Conservation (phyloP, 306 rosid genomes). For the Prunus salicina region DNA sequence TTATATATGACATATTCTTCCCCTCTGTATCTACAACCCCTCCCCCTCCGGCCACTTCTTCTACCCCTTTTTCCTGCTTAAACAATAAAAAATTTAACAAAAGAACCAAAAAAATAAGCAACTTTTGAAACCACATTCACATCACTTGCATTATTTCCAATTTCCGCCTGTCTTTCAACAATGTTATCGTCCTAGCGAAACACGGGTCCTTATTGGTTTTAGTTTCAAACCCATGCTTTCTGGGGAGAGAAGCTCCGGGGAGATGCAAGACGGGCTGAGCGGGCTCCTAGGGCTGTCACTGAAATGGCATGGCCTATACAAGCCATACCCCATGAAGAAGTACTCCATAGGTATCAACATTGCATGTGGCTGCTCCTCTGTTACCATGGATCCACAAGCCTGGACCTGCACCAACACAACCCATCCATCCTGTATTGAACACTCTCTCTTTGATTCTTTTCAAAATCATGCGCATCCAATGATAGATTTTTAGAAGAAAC, state of each 20-base stretch:
- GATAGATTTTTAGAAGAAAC: background rate
- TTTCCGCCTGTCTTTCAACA: slow-evolving; percentile 10
- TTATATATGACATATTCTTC: slow-evolving; percentile 14
- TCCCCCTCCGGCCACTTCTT: slow-evolving; percentile 12
- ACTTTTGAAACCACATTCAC: background rate
- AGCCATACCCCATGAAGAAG: slow-evolving; percentile 84
- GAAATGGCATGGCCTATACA: slow-evolving; percentile 62
- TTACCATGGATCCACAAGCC: slow-evolving; percentile 95
- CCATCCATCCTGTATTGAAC: slow-evolving; percentile 10
- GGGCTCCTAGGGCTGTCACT: slow-evolving; percentile 86
- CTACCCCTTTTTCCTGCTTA: slow-evolving; percentile 19
- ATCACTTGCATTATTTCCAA: slow-evolving; percentile 19
- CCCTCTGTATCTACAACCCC: slow-evolving; percentile 49
- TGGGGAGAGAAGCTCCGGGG: slow-evolving; percentile 92
- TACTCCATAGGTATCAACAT: slow-evolving; percentile 93
- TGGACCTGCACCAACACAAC: slow-evolving; percentile 58
- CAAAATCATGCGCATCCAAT: background rate
- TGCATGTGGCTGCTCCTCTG: slow-evolving; percentile 96
- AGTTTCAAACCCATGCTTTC: slow-evolving; percentile 96
- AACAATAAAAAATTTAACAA: slow-evolving; percentile 19
- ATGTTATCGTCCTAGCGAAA: slow-evolving; percentile 38
- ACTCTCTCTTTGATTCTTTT: background rate
- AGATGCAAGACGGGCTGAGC: slow-evolving; percentile 80
- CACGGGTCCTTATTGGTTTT: slow-evolving; percentile 85
- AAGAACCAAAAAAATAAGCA: slow-evolving; percentile 19